These are phyloP conservation scores for Claviceps monticola DNA, from an alignment of 2,329 filamentous ascomycete species.

Conservation along the genomic window DNA sequence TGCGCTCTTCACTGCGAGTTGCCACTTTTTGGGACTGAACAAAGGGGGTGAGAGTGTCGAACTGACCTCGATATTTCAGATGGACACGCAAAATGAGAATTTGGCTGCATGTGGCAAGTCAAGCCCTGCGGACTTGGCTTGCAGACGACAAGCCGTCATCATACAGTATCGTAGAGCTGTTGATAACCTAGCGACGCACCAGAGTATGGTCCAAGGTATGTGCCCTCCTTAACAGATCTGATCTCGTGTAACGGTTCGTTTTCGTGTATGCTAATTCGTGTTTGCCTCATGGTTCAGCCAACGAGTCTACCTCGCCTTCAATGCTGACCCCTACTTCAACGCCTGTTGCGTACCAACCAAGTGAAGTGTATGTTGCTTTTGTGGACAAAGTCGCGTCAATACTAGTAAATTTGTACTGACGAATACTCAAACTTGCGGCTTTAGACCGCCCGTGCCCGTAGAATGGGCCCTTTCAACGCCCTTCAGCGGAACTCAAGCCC, in stretches of 20 bases:
- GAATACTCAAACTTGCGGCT: not conserved
- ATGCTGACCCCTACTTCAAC: not conserved
- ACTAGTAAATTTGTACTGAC: not conserved
- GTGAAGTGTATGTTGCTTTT: not conserved
- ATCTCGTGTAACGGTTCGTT: not conserved
- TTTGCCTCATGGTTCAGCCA: not conserved
- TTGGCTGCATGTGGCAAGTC: not conserved
- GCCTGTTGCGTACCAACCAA: not conserved
- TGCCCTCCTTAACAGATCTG: not conserved
- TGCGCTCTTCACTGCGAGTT: constrained; percentile 18
- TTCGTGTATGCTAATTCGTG: not conserved
- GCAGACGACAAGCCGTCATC: not conserved
- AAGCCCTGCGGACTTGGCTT: not conserved
- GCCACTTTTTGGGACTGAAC: constrained; percentile 11
- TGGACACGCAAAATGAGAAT: not conserved
- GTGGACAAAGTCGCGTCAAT: not conserved
- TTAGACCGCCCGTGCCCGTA: not conserved
- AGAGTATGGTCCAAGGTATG: not conserved
- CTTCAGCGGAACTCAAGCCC: not conserved
- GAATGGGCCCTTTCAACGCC: not conserved
- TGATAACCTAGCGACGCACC: not conserved
- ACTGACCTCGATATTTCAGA: not conserved
- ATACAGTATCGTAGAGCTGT: not conserved
- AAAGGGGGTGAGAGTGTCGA: not conserved
- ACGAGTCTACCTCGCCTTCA: not conserved